A percentile compares a stretch with the other conserved stretches of the same genome.
Evolutionary conservation across 2,329 filamentous ascomycete species (phyloP).

Genomic region (Aspergillus brunneoviolaceus): DNA sequence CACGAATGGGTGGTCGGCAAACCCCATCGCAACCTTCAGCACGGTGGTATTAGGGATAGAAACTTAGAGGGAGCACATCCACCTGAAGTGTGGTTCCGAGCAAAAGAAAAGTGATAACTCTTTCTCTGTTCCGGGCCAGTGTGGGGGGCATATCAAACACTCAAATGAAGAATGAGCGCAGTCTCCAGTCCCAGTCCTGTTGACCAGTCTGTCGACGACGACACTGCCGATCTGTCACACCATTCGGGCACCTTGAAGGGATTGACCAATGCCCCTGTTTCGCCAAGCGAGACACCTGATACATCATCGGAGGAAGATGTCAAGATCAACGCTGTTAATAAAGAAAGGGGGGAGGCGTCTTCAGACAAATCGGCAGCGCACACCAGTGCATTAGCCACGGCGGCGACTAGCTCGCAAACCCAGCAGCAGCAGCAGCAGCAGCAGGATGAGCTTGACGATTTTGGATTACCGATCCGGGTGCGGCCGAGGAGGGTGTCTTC

Average conservation of each 20-base stretch:
- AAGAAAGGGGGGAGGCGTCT: slow-evolving; percentile 6
- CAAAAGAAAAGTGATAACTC: slow-evolving; percentile 1
- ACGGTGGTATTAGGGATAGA: slow-evolving; percentile 4
- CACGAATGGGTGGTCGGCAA: slow-evolving; percentile 3
- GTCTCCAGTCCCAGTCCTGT: slow-evolving; percentile 24
- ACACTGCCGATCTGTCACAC: slow-evolving; percentile 18
- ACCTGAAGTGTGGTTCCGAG: not conserved
- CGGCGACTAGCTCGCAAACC: slow-evolving; percentile 7
- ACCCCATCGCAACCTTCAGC: slow-evolving; percentile 2
- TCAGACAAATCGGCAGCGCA: slow-evolving; percentile 1
- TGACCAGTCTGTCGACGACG: slow-evolving; percentile 29
- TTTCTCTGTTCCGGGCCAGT: not conserved
- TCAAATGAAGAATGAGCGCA: slow-evolving; percentile 35
- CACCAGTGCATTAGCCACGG: not conserved
- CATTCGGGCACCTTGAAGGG: slow-evolving; percentile 12
- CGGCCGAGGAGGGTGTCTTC: slow-evolving; percentile 19
- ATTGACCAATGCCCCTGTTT: slow-evolving; percentile 11
- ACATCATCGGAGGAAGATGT: slow-evolving; percentile 19
- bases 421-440: slow-evolving; percentile 7
- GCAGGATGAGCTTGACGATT: slow-evolving; percentile 37
- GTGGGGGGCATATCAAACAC: slow-evolving; percentile 1
- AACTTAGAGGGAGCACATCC: not conserved
- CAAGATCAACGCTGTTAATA: not conserved
- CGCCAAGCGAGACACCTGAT: slow-evolving; percentile 11
- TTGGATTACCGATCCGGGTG: slow-evolving; percentile 39